Evolutionary conservation across 1,139 yeast species (phyloP).

Genomic region (Pichia sp.): DNA sequence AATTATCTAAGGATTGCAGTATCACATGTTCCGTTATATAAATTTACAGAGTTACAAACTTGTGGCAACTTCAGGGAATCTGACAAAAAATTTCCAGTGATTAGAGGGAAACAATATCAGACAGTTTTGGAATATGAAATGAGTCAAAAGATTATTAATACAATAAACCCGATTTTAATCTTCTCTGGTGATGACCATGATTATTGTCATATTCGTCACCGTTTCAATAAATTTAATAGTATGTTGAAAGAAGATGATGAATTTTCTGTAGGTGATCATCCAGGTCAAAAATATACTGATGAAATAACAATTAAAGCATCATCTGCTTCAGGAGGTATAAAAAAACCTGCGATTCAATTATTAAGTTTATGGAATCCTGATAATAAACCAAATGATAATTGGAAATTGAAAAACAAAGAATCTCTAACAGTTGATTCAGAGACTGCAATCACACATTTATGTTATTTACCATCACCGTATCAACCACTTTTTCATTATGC

Average conservation of each 20-base stretch:
- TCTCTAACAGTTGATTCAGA: constrained; percentile 20
- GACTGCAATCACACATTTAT: constrained; percentile 47
- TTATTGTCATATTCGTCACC: constrained; percentile 73
- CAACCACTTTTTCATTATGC: constrained; percentile 41
- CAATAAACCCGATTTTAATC: constrained; percentile 56
- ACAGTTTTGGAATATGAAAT: constrained; percentile 60
- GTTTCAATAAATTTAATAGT: constrained; percentile 25
- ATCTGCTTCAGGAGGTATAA: constrained; percentile 89
- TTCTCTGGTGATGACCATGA: constrained; percentile 97
- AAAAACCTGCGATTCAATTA: constrained; percentile 78
- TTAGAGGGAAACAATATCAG: constrained; percentile 71
- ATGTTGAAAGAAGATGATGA: constrained; percentile 7
- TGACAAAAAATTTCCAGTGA: constrained; percentile 53
- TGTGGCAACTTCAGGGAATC: constrained; percentile 75
- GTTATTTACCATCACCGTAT: constrained; percentile 70
- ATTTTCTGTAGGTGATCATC: constrained; percentile 20
- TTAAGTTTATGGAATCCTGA: constrained; percentile 58
- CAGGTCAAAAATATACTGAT: constrained; percentile 38
- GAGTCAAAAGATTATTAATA: constrained; percentile 49
- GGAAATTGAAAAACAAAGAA: constrained; percentile 14
- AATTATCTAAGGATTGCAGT: constrained; percentile 61
- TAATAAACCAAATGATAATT: constrained; percentile 18
- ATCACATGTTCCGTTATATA: constrained; percentile 72
- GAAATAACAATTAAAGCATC: constrained; percentile 86
- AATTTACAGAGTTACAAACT: constrained; percentile 44